Conservation (phyloP, 768 basidiomycete species). For the Termitomyces sp. region DNA sequence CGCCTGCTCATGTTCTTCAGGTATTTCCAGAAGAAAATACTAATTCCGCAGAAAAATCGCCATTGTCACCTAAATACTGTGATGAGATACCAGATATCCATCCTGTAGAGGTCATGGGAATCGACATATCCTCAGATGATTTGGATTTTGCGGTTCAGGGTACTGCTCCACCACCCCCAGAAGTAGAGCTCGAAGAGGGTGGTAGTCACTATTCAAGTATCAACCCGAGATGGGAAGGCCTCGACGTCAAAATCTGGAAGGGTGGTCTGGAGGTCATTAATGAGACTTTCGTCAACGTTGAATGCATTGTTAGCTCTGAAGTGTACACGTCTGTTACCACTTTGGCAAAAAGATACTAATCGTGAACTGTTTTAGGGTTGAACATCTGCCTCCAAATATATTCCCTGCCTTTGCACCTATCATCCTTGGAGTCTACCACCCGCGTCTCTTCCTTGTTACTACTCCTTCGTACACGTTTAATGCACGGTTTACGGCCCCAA, state of each 20-base stretch:
- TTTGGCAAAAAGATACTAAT: neutral
- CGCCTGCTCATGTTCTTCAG: conserved; percentile 25
- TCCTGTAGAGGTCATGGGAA: conserved; percentile 49
- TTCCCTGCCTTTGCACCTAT: conserved; percentile 61
- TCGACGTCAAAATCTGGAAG: conserved; percentile 64
- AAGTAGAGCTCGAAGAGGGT: conserved; percentile 15
- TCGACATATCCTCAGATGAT: conserved; percentile 55
- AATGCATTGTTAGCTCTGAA: conserved; percentile 76
- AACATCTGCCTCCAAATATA: conserved; percentile 61
- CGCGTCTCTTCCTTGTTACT: conserved; percentile 67
- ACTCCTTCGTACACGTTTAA: conserved; percentile 88
- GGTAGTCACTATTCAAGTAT: conserved; percentile 19
- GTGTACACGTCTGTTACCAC: conserved; percentile 46
- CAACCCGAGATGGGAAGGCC: conserved; percentile 58
- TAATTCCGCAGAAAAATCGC: conserved; percentile 13
- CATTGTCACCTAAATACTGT: conserved; percentile 25
- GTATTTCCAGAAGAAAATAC: conserved; percentile 6
- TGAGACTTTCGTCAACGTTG: conserved; percentile 52
- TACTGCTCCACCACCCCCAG: conserved; percentile 35
- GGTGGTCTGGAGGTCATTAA: conserved; percentile 70
- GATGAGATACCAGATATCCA: conserved; percentile 55
- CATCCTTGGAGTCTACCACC: conserved; percentile 74
- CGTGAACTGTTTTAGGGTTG: conserved; percentile 48
- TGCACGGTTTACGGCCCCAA: conserved; percentile 59
- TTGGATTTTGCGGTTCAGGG: conserved; percentile 48